Conservation (phyloP, 257 asterid species). For the Rubia yunnanensis region DNA sequence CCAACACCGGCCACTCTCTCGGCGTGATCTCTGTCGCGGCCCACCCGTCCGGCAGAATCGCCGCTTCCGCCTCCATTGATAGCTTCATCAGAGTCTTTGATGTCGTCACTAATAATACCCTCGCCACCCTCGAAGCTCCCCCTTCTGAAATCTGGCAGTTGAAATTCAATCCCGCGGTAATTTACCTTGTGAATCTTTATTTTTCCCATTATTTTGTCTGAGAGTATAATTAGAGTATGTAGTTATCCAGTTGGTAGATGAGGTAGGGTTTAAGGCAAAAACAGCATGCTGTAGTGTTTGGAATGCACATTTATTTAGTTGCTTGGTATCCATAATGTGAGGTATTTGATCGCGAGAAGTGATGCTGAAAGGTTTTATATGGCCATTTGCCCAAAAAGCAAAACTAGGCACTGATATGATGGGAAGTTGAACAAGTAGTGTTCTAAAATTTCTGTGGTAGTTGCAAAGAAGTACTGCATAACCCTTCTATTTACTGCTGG, state of each 20-base stretch:
- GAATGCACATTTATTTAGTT: background rate
- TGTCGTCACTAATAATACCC: constrained; percentile 61
- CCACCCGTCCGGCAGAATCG: constrained; percentile 86
- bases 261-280: background rate
- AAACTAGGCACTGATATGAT: background rate
- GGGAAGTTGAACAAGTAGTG: no score
- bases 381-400: background rate
- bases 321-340: no score
- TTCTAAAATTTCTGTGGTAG: background rate
- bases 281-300: background rate
- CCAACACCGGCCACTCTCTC: constrained; percentile 85
- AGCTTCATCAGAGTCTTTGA: constrained; percentile 85
- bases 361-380: background rate
- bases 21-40: constrained; percentile 92
- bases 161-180: constrained; percentile 82
- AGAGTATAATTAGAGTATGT: background rate
- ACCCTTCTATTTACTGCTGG: background rate
- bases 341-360: background rate
- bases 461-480: background rate
- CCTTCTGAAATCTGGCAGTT: constrained; percentile 98
- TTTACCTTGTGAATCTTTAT: background rate
- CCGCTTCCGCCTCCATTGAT: constrained; percentile 93
- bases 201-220: no score
- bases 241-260: background rate
- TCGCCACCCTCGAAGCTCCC: constrained; percentile 92